Conservation (phyloP, 345 rosid species). For the Eucalyptus tenuipes region DNA sequence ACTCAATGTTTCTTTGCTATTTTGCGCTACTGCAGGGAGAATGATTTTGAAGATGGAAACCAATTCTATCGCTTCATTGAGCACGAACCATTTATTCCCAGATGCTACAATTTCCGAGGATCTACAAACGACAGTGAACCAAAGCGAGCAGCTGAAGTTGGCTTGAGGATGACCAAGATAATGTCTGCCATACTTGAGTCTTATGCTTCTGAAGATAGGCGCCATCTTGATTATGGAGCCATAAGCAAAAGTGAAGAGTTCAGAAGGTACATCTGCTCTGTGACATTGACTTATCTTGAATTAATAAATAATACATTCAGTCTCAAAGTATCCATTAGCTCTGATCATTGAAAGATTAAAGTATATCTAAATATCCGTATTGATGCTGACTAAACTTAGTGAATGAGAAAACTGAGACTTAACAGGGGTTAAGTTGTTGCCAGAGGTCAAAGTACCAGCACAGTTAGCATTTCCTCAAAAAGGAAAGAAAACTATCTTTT, state of each 20-base stretch:
- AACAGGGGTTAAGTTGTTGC: neutral
- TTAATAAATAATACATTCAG: neutral
- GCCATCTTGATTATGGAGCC: slow-evolving; percentile 44
- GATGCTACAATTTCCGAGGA: slow-evolving; percentile 54
- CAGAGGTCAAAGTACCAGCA: neutral
- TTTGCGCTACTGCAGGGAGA: slow-evolving; percentile 29
- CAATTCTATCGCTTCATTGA: slow-evolving; percentile 78
- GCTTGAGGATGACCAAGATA: slow-evolving; percentile 40
- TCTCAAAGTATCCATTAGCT: neutral
- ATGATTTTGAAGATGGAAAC: slow-evolving; percentile 77
- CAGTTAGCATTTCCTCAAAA: neutral
- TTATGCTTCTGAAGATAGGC: slow-evolving; percentile 53
- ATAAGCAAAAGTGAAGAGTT: slow-evolving; percentile 74
- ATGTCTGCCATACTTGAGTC: slow-evolving; percentile 80
- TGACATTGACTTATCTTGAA: neutral
- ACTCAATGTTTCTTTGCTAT: neutral
- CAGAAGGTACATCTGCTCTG: slow-evolving; percentile 36
- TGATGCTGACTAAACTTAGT: neutral
- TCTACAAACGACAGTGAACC: slow-evolving; percentile 52
- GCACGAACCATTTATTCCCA: slow-evolving; percentile 60
- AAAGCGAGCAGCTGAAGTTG: slow-evolving; percentile 31
- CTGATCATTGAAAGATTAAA: neutral
- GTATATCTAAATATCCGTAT: neutral
- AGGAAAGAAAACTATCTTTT: neutral
- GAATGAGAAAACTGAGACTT: neutral